Conservation (phyloP, 2,329 filamentous ascomycete species). For the Lasiodiplodia gonubiensis region DNA sequence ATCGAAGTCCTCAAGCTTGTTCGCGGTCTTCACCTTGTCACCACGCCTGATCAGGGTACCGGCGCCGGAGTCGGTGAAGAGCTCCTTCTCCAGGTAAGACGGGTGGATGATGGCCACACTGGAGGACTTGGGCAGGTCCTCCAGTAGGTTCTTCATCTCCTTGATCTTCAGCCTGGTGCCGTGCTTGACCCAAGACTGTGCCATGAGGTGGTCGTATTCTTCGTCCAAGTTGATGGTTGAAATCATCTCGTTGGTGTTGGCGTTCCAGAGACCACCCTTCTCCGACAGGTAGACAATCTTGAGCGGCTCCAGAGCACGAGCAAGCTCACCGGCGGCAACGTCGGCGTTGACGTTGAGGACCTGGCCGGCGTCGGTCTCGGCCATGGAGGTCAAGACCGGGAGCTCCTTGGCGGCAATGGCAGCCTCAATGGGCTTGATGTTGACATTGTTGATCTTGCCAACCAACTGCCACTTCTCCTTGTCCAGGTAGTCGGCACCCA, state of each 20-base stretch:
- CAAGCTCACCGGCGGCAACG: conserved; percentile 91
- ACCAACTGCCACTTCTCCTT: conserved; percentile 96
- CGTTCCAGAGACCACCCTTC: conserved; percentile 95
- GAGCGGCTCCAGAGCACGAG: conserved; percentile 83
- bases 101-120: conserved; percentile 98
- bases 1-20: conserved; percentile 73
- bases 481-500: conserved; percentile 92
- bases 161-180: conserved; percentile 96
- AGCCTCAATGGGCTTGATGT: conserved; percentile 87
- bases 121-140: conserved; percentile 85
- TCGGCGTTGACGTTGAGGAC: conserved; percentile 98
- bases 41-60: conserved; percentile 91
- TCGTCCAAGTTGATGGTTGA: conserved; percentile 97
- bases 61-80: conserved; percentile 94
- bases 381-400: conserved; percentile 94
- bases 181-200: conserved; percentile 92
- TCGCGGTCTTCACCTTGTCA: conserved; percentile 81
- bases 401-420: conserved; percentile 87
- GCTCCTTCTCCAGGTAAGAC: conserved; percentile 91
- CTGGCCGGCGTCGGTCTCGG: conserved; percentile 87
- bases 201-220: conserved; percentile 92
- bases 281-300: conserved; percentile 99
- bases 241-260: conserved; percentile 92
- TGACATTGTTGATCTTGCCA: conserved; percentile 92
- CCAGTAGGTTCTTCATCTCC: conserved; percentile 93